Evolutionary conservation across 352 stramenopile genomes (phyloP), one percentile per base, ranked within the genome.

Genomic region (Pythium myriotylum): DNA sequence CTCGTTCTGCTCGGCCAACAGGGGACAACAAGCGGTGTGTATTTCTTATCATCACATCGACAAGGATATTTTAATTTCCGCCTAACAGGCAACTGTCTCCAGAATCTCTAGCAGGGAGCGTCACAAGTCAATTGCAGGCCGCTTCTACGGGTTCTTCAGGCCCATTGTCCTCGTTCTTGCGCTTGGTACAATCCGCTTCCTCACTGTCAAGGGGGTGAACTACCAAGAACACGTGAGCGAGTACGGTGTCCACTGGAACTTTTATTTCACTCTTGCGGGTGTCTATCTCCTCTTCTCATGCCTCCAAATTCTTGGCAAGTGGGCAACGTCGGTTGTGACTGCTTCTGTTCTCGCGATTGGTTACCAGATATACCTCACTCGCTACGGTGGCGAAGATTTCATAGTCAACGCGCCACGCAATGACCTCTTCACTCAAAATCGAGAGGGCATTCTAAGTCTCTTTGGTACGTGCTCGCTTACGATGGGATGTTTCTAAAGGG

Each of bases 231-330:
- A 99, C 62, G 95, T 99, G 41, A 96, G 86, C 5, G 97, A 99
- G 77, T 99, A 99, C 72, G 97, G 97, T 29, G 89, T 99, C 19
- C 97, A 99, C 76, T 99, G 97, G 97, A 99, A 99, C 77, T 99
- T 99, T 67, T 99, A 99, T 79, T 98, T 99, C 59, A 99, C 97
- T 4, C 84, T 99, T 19, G 88, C 79, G 14, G 86, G 79, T 4
- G 81, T 96, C 27, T 93, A 92, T 59, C 29, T 96, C 17, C 55
- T 85, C 20, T 89, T 87, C 52, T 86, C 75, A 10, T 54, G 82
- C 17, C 67, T 96, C 17, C 69, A 74, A 39, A 41, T 72, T 33
- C 68, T 89, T 45, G 81, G 82, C 17, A 66, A 64, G 37, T 86
- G 71, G 69, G 65, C 73, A 6, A 77, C 69, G 0, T 80, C 73